These are phyloP conservation scores for Iberis pinnata DNA, from an alignment of 345 rosid genomes.

Conservation along the genomic window DNA sequence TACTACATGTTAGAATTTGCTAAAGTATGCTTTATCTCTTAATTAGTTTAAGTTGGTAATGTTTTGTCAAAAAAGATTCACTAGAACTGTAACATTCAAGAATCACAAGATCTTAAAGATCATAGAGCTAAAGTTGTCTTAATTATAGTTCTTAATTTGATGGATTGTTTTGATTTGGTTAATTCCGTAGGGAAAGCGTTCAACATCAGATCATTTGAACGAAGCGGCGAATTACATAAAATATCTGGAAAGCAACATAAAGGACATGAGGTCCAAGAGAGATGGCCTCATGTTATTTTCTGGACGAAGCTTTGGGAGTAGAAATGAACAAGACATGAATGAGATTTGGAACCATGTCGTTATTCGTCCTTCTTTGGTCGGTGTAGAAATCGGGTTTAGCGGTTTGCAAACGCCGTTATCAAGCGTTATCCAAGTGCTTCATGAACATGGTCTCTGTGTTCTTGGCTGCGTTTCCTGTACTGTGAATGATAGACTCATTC, in stretches of 20 bases:
- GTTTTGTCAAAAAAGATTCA: background rate
- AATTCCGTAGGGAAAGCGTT: constrained; percentile 61
- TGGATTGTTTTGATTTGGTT: constrained; percentile 15
- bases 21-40: background rate
- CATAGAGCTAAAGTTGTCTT: background rate
- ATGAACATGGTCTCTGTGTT: constrained; percentile 19
- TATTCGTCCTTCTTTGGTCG: constrained; percentile 37
- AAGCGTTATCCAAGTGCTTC: constrained; percentile 22
- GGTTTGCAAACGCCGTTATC: constrained; percentile 32
- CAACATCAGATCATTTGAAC: constrained; percentile 62
- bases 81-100: constrained; percentile 2
- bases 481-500: constrained; percentile 17
- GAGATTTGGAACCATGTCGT: constrained; percentile 11
- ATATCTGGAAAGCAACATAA: constrained; percentile 36
- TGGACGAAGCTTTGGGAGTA: constrained; percentile 14
- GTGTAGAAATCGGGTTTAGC: constrained; percentile 46
- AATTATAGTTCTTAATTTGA: constrained; percentile 1
- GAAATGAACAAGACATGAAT: background rate
- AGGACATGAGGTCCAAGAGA: constrained; percentile 38
- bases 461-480: constrained; percentile 14
- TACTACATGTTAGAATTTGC: background rate
- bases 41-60: background rate
- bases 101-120: constrained; percentile 3
- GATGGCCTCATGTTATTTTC: constrained; percentile 33
- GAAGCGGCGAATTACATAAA: constrained; percentile 60